Percentiles rank a stretch among this genome's conserved stretches.
Conservation (phyloP, 2,329 filamentous ascomycete genomes). For the Purpureocillium lavendulum region DNA sequence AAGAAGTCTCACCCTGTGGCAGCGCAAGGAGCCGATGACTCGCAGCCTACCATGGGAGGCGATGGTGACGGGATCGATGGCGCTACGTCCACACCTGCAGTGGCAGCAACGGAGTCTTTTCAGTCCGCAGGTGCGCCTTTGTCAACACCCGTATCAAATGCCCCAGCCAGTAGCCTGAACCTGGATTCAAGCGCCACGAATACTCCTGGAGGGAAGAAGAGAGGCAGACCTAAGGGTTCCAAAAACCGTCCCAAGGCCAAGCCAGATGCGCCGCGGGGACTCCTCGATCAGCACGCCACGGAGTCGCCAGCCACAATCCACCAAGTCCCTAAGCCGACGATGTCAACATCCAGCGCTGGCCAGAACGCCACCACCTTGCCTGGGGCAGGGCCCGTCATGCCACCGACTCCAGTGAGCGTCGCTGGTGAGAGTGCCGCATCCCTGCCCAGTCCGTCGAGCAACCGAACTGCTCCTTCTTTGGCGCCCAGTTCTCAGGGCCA, state of each 20-base stretch:
- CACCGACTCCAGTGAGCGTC: too few relatives aligned
- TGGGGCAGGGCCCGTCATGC: not conserved
- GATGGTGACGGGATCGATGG: too few relatives aligned
- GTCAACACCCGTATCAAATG: too few relatives aligned
- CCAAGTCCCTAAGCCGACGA: conserved; percentile 2
- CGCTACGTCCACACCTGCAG: too few relatives aligned
- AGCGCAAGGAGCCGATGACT: too few relatives aligned
- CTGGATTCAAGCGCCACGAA: conserved; percentile 9
- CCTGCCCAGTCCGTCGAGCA: not conserved
- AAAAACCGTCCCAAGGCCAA: conserved; percentile 30
- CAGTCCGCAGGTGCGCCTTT: too few relatives aligned
- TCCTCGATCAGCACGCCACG: not conserved
- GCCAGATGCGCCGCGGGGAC: conserved; percentile 3
- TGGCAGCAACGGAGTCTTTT: too few relatives aligned
- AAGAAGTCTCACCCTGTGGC: conserved; percentile 27
- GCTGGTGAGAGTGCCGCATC: not conserved
- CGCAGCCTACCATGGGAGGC: too few relatives aligned
- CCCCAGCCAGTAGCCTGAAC: conserved; percentile 1
- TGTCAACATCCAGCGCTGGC: not conserved
- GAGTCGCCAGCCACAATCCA: not conserved
- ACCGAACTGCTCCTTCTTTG: too few relatives aligned
- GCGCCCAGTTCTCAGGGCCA: too few relatives aligned
- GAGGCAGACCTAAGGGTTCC: conserved; percentile 36
- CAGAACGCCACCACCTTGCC: not conserved
- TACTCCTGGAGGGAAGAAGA: conserved; percentile 19